Percentiles rank a stretch among this genome's conserved stretches.
These are phyloP conservation scores for Elsinoe arachidis DNA, from an alignment of 2,329 filamentous ascomycete genomes.

Conservation along the genomic window DNA sequence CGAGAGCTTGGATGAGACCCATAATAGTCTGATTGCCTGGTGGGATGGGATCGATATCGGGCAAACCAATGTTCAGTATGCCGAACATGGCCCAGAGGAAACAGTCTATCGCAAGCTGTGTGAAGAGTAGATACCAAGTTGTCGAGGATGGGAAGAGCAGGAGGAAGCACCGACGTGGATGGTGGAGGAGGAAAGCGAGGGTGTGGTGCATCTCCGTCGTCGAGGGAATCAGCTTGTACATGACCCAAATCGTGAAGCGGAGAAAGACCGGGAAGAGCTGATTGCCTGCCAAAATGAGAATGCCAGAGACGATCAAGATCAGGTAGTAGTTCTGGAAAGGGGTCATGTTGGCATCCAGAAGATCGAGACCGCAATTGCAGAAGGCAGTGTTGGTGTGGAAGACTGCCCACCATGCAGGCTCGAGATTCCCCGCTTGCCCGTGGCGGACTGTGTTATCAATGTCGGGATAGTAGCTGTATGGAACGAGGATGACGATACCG, in stretches of 20 bases:
- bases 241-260: slow-evolving; percentile 49
- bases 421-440: slow-evolving; percentile 21
- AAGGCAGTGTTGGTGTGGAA: slow-evolving; percentile 27
- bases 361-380: slow-evolving; percentile 33
- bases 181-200: slow-evolving; percentile 30
- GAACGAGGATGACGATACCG: slow-evolving; percentile 16
- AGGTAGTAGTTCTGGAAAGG: slow-evolving; percentile 35
- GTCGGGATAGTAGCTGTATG: slow-evolving; percentile 16
- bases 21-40: slow-evolving; percentile 50
- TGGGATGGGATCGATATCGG: slow-evolving; percentile 45
- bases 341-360: slow-evolving; percentile 25
- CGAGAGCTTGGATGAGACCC: slow-evolving; percentile 55
- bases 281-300: slow-evolving; percentile 56
- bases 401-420: slow-evolving; percentile 24
- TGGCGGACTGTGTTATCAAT: slow-evolving; percentile 12
- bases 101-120: slow-evolving; percentile 52
- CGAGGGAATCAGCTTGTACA: slow-evolving; percentile 27
- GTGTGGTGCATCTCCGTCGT: slow-evolving; percentile 21
- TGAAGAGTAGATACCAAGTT: slow-evolving; percentile 58
- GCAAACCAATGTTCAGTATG: slow-evolving; percentile 55
- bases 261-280: slow-evolving; percentile 58
- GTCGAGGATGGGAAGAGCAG: slow-evolving; percentile 55
- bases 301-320: slow-evolving; percentile 41
- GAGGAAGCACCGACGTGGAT: slow-evolving; percentile 49
- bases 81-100: slow-evolving; percentile 60